A percentile compares a stretch with the other conserved stretches of the same genome.
Conservation (phyloP, 306 rosid species). For the Vachellia collinsii region DNA sequence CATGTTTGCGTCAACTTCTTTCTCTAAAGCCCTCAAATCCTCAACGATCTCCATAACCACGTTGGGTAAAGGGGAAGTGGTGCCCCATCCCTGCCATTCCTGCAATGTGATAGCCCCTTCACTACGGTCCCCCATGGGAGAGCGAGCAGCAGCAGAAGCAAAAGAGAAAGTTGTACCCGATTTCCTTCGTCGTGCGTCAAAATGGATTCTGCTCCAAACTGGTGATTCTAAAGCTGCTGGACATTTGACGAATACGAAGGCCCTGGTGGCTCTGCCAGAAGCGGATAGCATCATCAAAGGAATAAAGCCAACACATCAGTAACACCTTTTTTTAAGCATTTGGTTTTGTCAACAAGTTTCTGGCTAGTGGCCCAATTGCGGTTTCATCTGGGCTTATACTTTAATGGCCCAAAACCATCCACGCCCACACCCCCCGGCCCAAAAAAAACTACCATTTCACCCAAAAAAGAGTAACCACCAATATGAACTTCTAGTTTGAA, state of each 20-base stretch:
- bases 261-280: constrained; percentile 31
- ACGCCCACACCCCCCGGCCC: too few relatives aligned
- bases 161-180: constrained; percentile 29
- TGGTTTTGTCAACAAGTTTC: background rate
- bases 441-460: background rate
- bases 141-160: constrained; percentile 31
- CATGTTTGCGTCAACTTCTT: constrained; percentile 59
- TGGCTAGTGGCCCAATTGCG: background rate
- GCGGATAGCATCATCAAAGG: background rate
- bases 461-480: background rate
- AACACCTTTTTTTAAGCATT: background rate
- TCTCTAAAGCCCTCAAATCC: constrained; percentile 71
- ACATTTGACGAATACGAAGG: constrained; percentile 37
- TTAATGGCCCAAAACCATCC: background rate
- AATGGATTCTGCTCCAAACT: constrained; percentile 34
- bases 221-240: constrained; percentile 2
- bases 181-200: constrained; percentile 23
- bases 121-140: constrained; percentile 26
- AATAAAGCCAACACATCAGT: background rate
- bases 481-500: background rate
- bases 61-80: constrained; percentile 68
- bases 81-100: constrained; percentile 97
- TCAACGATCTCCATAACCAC: constrained; percentile 60
- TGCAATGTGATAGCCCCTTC: constrained; percentile 56
- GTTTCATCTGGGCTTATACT: background rate